Percentiles rank a stretch among this genome's conserved stretches.
phyloP scores from a whole-genome alignment of 805 yeast genomes.

The Ogataea pini region DNA sequence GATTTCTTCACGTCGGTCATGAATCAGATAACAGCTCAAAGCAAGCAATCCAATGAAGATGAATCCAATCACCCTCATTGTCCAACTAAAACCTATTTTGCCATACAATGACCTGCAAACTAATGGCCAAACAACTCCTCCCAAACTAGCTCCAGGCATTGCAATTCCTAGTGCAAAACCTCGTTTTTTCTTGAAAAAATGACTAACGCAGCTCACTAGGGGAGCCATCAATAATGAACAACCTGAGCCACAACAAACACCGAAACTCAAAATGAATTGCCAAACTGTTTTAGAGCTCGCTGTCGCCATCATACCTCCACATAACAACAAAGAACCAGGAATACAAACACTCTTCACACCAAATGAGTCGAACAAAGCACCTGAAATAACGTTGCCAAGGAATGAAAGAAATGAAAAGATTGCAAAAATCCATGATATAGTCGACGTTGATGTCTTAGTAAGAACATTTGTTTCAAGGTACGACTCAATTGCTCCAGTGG shows the following conservation, averaged over 20 bases:
- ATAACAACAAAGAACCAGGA: slow-evolving; percentile 38
- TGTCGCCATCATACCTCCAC: slow-evolving; percentile 45
- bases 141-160: slow-evolving; percentile 59
- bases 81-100: slow-evolving; percentile 60
- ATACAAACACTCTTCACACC: slow-evolving; percentile 43
- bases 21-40: slow-evolving; percentile 36
- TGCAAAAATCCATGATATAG: slow-evolving; percentile 74
- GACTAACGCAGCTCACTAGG: slow-evolving; percentile 52
- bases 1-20: slow-evolving; percentile 31
- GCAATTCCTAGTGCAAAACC: slow-evolving; percentile 64
- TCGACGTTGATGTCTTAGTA: slow-evolving; percentile 42
- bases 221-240: slow-evolving; percentile 47
- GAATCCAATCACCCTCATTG: slow-evolving; percentile 54
- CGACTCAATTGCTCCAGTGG: slow-evolving; percentile 68
- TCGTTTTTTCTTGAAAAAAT: slow-evolving; percentile 59
- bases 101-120: slow-evolving; percentile 51
- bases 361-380: slow-evolving; percentile 46
- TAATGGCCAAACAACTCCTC: slow-evolving; percentile 57
- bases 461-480: slow-evolving; percentile 58
- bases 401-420: slow-evolving; percentile 46
- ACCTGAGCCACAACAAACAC: slow-evolving; percentile 47
- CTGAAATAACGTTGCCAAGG: slow-evolving; percentile 43
- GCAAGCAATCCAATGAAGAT: slow-evolving; percentile 38
- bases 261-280: slow-evolving; percentile 55
- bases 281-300: slow-evolving; percentile 45